Conservation (phyloP, 352 stramenopile genomes). For the Chrysophaeum taylorii region DNA sequence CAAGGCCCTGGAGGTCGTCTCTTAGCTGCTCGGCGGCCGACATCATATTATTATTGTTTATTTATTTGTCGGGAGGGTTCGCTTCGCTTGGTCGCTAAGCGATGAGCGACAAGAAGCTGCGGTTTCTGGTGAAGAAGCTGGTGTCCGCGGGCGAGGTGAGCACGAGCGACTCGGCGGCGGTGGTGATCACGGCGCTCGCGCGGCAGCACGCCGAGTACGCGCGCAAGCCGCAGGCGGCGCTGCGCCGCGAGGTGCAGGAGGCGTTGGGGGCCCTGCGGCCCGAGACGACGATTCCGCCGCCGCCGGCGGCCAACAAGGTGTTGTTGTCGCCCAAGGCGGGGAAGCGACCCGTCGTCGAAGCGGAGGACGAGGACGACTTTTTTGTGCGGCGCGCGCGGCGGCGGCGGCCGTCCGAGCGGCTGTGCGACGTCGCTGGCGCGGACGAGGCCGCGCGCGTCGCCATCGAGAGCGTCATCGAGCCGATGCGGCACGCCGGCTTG, state of each 20-base stretch:
- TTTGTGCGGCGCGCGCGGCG: not conserved
- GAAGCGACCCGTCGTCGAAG: not conserved
- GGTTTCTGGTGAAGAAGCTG: not conserved
- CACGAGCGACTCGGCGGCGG: not conserved
- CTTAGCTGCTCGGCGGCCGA: too few relatives aligned
- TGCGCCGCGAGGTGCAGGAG: not conserved
- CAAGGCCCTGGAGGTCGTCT: too few relatives aligned
- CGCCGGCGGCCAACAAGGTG: not conserved
- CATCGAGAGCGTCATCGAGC: constrained; percentile 64
- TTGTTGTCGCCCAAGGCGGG: not conserved
- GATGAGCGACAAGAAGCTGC: too few relatives aligned
- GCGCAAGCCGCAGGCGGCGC: not conserved
- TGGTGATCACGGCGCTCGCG: not conserved
- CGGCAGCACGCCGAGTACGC: not conserved
- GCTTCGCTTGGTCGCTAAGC: too few relatives aligned
- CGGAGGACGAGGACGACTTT: not conserved
- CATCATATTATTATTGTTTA: too few relatives aligned
- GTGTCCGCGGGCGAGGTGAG: not conserved
- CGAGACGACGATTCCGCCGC: not conserved
- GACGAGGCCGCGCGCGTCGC: not conserved
- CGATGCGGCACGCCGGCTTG: constrained; percentile 82
- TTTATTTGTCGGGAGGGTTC: too few relatives aligned
- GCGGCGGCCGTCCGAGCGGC: not conserved
- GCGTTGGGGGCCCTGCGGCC: not conserved
- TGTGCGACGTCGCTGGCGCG: not conserved